Evolutionary conservation across 2,329 filamentous ascomycete genomes (phyloP), one percentile per base, ranked within the genome.

Genomic region (Aureobasidium leucospermi): DNA sequence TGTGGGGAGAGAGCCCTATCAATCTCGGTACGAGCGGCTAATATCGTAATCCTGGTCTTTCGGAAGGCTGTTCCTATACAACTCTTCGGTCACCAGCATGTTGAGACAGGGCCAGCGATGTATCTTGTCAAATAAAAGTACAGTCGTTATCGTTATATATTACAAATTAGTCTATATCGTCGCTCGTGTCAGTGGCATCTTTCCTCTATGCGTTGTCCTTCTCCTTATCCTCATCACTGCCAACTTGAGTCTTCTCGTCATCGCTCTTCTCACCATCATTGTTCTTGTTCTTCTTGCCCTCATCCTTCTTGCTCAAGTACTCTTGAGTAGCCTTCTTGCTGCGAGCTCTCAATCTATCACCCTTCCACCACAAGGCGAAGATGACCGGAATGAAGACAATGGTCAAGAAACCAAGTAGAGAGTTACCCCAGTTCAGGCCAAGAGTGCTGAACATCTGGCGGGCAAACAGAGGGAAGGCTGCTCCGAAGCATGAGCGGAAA

Each of bases 401-500:
- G n/a, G 47, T 53, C 19, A 60, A 19, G 58, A 60, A 60, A 13
- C 58, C 58, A 8, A 60, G 41, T 15, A 60, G 38, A 16, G 38
- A 45, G 23, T 60, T 60, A 19, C 58, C 58, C 58, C 48, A 60
- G 28, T 60, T 19, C 13, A 60, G 28, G 13, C 58, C 58, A 6
- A 60, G 19, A 1, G 58, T 60, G 42, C 31, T 60, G 42, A 60
- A 60, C 58, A 60, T 60, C 23, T 55, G 58, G 9, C 32, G 31
- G 8, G 58, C 47, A 23, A 60, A 60, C 0, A 60, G 48, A 39
- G 84, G 85, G 0, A 87, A 71, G 3, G 84, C 71, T 2, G 80
- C 82, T n/a, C 82, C 84, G 16, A 83, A 75, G 0, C 83, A 66
- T n/a, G 74, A 77, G 28, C 84, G 72, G 6, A 86, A 69, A 4